Evolutionary conservation across 495 filamentous ascomycete species (phyloP), one percentile per base, ranked within the genome.

Genomic region (Venustampulla echinocandica): DNA sequence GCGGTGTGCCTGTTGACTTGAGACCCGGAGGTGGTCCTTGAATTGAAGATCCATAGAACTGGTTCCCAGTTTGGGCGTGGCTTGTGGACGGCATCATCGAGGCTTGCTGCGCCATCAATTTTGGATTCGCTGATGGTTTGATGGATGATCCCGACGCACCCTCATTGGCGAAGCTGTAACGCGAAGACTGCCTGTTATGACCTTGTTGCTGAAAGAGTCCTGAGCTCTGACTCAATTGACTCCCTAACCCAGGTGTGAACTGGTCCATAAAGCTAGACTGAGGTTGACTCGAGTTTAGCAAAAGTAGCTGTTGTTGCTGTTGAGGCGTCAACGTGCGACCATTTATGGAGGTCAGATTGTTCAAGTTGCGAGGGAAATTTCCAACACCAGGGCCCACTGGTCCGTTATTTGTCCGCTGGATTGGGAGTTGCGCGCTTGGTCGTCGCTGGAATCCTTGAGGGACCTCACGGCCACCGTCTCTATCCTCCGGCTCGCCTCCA

Each of bases 11-110:
- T 1, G 87, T 85, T 3, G 89, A 88, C 68, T 99, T 97, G 43
- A 99, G 74, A 2, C 93, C 93, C 1, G 93, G 93, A 39, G 93
- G 93, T 13, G 92, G 92, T 3, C 90, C 89, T 58, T 92, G 87
- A 44, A 95, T 85, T 13, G 78, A 75, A 10, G 68, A 70, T 36
- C 73, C 69, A 58, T 80, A 87, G 56, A 78, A 81, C 54, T 80
- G 81, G 52, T 64, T 71, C 48, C 70, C 71, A 9, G 69, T 69
- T 34, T 58, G 56, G 28, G 37, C 24, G 36, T 54, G 55, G 22
- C 30, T 52, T 18, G 40, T 44, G 15, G 81, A 75, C 14, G 89
- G 89, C 84, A 96, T 88, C 79, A 92, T 84, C 10, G 82, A 82
- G 2, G 83, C 75, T 65, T 93, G 89, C 62, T 96, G 93, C 32